Evolutionary conservation across 345 rosid species (phyloP), one percentile per base, ranked within the genome.

Genomic region (Sonneratia alba): DNA sequence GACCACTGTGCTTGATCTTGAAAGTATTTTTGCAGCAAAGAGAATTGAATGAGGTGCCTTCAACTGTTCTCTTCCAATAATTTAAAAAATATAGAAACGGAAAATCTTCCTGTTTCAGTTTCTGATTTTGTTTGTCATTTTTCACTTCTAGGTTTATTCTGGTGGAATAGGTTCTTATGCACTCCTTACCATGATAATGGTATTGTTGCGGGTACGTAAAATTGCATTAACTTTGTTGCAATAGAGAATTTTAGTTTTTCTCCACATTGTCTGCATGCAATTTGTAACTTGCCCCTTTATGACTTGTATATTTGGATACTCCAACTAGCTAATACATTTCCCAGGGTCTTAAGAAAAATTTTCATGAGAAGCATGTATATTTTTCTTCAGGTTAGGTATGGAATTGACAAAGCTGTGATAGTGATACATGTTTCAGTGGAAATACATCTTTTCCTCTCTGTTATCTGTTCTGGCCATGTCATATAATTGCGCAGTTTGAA

Each of bases 141-240:
- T 48, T 70, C 66, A 59, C 42, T 65, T 82, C 82, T 81, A 94
- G 98, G 98, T 91, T 14, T 90, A 90, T 79, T 85, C 95, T 61
- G 98, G 97, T 47, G 98, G 98, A 70, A 79, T 94, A 74, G 88
- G 97, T 72, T 94, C 97, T 69, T 94, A 94, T 83, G 98, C 97
- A 18, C 88, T 94, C 64, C 91, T 94, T 70, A 77, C 88, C 69
- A 94, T 94, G 98, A 85, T 94, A 61, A 87, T 90, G 83, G 89
- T 91, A 21, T 78, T 86, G 87, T 85, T 92, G 78, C 85, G 87
- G 90, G 98, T 85, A 80, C 71, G 69, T 65, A 63, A 38, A 75
- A 24, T 74, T 69, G 19, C n/a, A 7, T 36, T 36, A 48, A 49
- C 27, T 4, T 62, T 57, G 10, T n/a, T 22, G 9, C 63, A n/a